These are phyloP conservation scores for Acrasis kona DNA, from an alignment of 78 protist genomes.

Conservation along the genomic window DNA sequence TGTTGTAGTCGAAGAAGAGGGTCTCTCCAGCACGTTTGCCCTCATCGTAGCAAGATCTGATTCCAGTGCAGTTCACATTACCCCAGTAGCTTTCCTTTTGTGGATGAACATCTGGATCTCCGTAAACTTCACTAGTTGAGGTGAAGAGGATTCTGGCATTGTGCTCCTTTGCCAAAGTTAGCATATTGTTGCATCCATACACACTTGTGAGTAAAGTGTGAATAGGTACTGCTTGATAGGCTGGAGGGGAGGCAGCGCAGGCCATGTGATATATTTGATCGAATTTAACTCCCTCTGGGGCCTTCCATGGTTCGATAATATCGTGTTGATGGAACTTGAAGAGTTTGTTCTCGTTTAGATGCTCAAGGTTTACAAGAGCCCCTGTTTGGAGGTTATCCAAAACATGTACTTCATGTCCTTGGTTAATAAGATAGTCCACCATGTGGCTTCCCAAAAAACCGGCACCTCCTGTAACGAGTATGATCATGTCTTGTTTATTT, in stretches of 20 bases:
- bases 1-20: constrained; percentile 41
- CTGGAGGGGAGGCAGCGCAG: constrained; percentile 75
- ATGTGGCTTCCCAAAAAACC: constrained; percentile 79
- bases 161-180: constrained; percentile 47
- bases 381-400: constrained; percentile 46
- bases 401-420: constrained; percentile 53
- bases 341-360: not conserved
- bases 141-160: constrained; percentile 48
- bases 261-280: constrained; percentile 68
- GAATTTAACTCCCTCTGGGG: constrained; percentile 21
- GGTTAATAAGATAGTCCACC: constrained; percentile 35
- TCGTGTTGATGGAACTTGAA: constrained; percentile 4
- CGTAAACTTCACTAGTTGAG: constrained; percentile 76
- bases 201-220: constrained; percentile 57
- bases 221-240: constrained; percentile 54
- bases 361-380: not conserved
- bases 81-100: constrained; percentile 73
- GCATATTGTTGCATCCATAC: constrained; percentile 65
- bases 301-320: not conserved
- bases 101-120: constrained; percentile 57
- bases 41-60: constrained; percentile 83
- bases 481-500: too few species aligned
- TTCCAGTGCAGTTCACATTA: constrained; percentile 57
- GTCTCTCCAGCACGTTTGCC: constrained; percentile 82
- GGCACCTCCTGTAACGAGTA: constrained; percentile 78